These are phyloP conservation scores for Microstroma glucosiphilum DNA, from an alignment of 1,284 basidiomycete species.

Conservation along the genomic window DNA sequence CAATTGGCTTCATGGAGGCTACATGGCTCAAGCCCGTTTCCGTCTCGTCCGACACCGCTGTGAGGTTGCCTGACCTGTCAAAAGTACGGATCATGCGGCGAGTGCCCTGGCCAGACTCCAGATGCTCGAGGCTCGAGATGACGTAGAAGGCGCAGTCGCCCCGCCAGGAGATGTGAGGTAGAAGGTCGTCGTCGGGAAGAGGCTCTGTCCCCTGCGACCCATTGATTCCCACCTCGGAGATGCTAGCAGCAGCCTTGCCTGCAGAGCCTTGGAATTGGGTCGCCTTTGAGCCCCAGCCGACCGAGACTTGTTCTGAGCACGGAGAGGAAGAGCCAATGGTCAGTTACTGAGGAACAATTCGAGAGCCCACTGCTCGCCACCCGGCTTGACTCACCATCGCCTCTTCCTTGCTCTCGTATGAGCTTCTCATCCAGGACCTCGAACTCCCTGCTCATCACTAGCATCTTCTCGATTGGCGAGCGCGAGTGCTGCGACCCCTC, in stretches of 20 bases:
- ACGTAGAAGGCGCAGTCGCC: conserved; percentile 85
- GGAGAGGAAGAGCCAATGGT: not conserved
- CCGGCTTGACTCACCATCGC: conserved; percentile 62
- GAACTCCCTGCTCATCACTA: conserved; percentile 82
- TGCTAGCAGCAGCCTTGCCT: conserved; percentile 72
- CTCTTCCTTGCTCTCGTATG: conserved; percentile 70
- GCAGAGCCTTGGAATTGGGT: conserved; percentile 97
- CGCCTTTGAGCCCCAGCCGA: conserved; percentile 94
- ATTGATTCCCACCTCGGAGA: conserved; percentile 55
- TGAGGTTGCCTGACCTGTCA: conserved; percentile 64
- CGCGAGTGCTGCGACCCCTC: not conserved
- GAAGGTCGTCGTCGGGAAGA: conserved; percentile 63
- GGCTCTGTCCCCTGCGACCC: conserved; percentile 50
- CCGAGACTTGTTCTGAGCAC: conserved; percentile 62
- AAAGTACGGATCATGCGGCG: conserved; percentile 64
- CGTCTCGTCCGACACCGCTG: conserved; percentile 71
- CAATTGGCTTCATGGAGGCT: conserved; percentile 81
- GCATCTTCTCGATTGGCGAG: conserved; percentile 59
- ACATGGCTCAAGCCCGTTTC: conserved; percentile 74
- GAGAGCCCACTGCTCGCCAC: not conserved
- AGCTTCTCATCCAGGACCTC: conserved; percentile 76
- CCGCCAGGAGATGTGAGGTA: conserved; percentile 79
- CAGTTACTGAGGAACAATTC: conserved; percentile 7
- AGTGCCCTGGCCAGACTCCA: conserved; percentile 7
- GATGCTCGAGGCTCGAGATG: conserved; percentile 64